A percentile compares a stretch with the other conserved stretches of the same genome.
Evolutionary conservation across 306 rosid genomes (phyloP).

Genomic region (Urtica urens): DNA sequence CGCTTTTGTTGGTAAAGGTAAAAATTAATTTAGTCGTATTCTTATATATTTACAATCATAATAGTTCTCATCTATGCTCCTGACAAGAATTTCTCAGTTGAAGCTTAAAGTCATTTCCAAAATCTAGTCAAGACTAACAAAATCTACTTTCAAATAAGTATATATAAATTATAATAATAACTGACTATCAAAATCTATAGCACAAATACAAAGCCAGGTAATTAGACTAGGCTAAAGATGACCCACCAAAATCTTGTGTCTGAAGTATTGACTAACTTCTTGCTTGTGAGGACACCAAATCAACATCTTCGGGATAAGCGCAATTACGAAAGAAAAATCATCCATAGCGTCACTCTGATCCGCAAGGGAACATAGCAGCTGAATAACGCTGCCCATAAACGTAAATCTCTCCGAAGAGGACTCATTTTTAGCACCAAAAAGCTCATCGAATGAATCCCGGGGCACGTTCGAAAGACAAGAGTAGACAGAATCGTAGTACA

Average conservation of each 20-base stretch:
- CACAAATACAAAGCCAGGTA: no score
- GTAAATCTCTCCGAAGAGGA: conserved; percentile 11
- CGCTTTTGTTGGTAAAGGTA: no score
- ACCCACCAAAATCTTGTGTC: conserved; percentile 83
- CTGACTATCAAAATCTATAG: no score
- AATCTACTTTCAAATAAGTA: no score
- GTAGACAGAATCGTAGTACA: conserved; percentile 40
- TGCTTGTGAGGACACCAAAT: conserved; percentile 42
- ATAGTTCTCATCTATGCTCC: no score
- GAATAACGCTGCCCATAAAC: conserved; percentile 67
- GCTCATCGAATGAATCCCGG: conserved; percentile 42
- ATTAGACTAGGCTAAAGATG: conserved; percentile 8
- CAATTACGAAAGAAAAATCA: conserved; percentile 24
- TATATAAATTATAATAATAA: no score
- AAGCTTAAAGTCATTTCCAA: no score
- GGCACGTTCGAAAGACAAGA: conserved; percentile 41
- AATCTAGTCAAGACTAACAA: no score
- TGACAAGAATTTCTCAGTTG: no score
- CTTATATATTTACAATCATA: no score
- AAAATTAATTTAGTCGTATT: no score
- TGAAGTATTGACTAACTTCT: conserved; percentile 48
- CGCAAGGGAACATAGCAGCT: conserved; percentile 66
- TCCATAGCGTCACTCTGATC: conserved; percentile 38
- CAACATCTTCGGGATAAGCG: conserved; percentile 55
- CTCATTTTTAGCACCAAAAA: conserved; percentile 15